Conservation (phyloP, 2,329 filamentous ascomycete species). For the Trichoderma citrinoviride region DNA sequence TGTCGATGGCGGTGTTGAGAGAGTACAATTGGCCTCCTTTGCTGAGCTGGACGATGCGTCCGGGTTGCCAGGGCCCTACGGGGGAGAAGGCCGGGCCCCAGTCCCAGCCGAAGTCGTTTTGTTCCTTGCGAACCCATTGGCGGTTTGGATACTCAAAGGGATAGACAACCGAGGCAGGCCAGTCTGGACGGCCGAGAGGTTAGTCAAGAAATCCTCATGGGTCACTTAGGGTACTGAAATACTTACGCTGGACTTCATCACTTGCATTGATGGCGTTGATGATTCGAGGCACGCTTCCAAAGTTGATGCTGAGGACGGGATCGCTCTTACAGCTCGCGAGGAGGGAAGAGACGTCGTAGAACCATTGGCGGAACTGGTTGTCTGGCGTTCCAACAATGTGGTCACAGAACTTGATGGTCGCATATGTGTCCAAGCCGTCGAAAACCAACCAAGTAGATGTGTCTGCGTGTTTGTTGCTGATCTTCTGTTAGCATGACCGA, state of each 20-base stretch:
- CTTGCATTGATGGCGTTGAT: constrained; percentile 20
- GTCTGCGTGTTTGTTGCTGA: constrained; percentile 24
- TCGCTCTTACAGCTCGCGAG: constrained; percentile 29
- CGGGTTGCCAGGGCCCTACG: constrained; percentile 61
- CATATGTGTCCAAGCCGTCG: constrained; percentile 61
- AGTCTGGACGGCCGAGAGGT: background rate
- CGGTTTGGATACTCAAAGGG: constrained; percentile 26
- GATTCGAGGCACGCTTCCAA: constrained; percentile 27
- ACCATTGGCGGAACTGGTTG: constrained; percentile 63
- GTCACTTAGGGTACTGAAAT: no score
- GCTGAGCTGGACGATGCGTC: constrained; percentile 53
- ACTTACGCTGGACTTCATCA: constrained; percentile 16
- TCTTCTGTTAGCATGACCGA: constrained; percentile 16
- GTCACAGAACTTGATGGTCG: constrained; percentile 54
- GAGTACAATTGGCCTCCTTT: constrained; percentile 31
- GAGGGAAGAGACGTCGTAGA: constrained; percentile 53
- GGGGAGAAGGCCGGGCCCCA: constrained; percentile 62
- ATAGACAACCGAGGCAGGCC: constrained; percentile 17
- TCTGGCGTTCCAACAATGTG: constrained; percentile 54
- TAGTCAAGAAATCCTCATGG: no score
- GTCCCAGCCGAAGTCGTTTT: constrained; percentile 64
- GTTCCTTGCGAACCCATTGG: constrained; percentile 53
- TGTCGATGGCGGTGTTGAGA: constrained; percentile 49
- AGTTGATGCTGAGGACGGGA: constrained; percentile 25
- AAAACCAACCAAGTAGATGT: constrained; percentile 55